These are phyloP conservation scores for Yarrowia phangngaensis DNA, from an alignment of 805 yeast genomes.

Conservation along the genomic window DNA sequence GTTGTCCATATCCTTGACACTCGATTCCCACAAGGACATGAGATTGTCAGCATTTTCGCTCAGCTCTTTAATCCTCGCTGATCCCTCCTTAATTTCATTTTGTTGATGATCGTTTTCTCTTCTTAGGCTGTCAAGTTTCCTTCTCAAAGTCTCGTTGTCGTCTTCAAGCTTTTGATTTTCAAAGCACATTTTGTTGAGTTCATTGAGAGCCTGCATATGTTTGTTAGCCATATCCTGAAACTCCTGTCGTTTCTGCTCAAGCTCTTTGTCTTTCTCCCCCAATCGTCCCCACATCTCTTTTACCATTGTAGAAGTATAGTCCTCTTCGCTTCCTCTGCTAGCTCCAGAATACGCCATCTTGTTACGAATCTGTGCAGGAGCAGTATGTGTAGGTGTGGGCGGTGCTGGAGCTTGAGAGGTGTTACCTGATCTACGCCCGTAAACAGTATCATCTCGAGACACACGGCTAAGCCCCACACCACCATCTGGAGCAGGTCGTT, in stretches of 20 bases:
- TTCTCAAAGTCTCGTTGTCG: constrained; percentile 2
- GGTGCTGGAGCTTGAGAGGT: background rate
- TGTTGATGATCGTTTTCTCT: constrained; percentile 20
- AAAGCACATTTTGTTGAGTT: constrained; percentile 4
- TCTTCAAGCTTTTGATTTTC: constrained; percentile 24
- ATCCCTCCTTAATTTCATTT: constrained; percentile 1
- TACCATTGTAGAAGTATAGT: constrained; percentile 1
- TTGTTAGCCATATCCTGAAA: constrained; percentile 22
- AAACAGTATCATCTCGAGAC: constrained; percentile 9
- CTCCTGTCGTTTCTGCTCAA: constrained; percentile 16
- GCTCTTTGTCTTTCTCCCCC: constrained; percentile 22
- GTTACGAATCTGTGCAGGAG: constrained; percentile 12
- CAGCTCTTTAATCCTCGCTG: constrained; percentile 10
- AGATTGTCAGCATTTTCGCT: constrained; percentile 15
- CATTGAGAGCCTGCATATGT: constrained; percentile 21
- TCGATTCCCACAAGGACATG: constrained; percentile 19
- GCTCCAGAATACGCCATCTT: background rate
- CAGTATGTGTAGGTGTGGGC: constrained; percentile 9
- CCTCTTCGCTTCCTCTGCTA: background rate
- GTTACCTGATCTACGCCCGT: constrained; percentile 1
- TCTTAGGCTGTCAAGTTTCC: constrained; percentile 7
- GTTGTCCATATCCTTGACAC: constrained; percentile 9
- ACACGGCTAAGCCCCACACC: too few relatives aligned
- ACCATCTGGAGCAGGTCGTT: constrained; percentile 10
- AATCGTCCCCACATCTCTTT: constrained; percentile 12